Evolutionary conservation across 225 moss, liverwort and hornwort species (phyloP).

Genomic region (Antitrichia curtipendula): DNA sequence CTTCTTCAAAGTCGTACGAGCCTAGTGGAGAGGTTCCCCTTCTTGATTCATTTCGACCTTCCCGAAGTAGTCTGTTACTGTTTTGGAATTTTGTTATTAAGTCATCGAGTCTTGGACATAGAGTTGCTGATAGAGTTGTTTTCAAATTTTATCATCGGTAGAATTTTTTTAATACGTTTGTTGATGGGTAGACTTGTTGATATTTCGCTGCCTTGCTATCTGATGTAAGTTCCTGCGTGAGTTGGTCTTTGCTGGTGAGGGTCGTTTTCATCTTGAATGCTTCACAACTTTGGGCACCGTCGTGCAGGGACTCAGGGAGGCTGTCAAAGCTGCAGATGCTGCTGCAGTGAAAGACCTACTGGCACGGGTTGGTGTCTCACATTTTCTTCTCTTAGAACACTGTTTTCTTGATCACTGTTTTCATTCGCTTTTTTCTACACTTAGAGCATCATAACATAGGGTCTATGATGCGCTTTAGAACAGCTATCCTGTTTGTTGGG

Average conservation of each 20-base stretch:
- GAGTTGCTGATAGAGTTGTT: background rate
- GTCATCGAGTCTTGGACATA: background rate
- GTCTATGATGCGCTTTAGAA: background rate
- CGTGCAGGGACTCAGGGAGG: slow-evolving; percentile 81
- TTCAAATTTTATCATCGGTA: background rate
- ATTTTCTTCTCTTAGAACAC: background rate
- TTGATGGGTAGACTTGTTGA: background rate
- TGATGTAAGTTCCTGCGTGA: background rate
- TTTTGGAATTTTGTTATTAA: background rate
- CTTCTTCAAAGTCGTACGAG: slow-evolving; percentile 66
- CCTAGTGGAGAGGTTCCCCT: slow-evolving; percentile 61
- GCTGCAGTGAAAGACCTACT: slow-evolving; percentile 75
- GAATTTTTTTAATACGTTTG: background rate
- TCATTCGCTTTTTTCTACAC: background rate
- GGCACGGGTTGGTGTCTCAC: slow-evolving; percentile 38
- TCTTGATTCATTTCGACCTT: background rate
- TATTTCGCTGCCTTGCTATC: background rate
- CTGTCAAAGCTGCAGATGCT: slow-evolving; percentile 82
- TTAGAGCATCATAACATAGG: background rate
- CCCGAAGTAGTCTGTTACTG: background rate
- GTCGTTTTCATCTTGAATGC: background rate
- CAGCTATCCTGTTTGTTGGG: background rate
- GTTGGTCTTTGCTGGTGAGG: background rate
- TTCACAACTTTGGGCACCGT: background rate
- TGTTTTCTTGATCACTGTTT: background rate